Conservation (phyloP, 257 asterid species). For the Petunia axillaris region DNA sequence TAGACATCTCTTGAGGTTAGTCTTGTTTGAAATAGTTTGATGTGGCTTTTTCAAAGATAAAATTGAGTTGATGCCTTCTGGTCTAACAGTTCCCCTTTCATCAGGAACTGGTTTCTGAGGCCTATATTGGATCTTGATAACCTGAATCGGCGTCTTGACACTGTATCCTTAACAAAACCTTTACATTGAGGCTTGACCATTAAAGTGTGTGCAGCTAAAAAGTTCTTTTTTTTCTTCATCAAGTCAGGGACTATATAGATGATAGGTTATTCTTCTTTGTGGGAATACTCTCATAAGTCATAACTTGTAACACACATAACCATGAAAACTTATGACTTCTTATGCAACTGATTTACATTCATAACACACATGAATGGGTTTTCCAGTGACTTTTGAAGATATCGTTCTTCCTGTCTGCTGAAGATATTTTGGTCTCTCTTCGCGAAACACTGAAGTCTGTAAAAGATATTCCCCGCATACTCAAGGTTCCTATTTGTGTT, state of each 20-base stretch:
- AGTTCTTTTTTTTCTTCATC: neutral
- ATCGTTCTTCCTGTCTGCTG: conserved; percentile 84
- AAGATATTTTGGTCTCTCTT: conserved; percentile 75
- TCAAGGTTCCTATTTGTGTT: conserved; percentile 64
- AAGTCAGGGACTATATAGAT: neutral
- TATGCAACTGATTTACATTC: conserved; percentile 18
- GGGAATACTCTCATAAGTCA: conserved; percentile 9
- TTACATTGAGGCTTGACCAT: conserved; percentile 17
- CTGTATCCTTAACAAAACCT: conserved; percentile 71
- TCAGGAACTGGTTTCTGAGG: conserved; percentile 97
- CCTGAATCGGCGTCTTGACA: conserved; percentile 81
- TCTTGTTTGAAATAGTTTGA: conserved; percentile 27
- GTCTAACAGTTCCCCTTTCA: conserved; percentile 37
- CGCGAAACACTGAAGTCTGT: conserved; percentile 91
- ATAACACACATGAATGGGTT: neutral
- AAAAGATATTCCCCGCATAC: conserved; percentile 85
- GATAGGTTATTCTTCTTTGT: neutral
- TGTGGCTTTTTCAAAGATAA: conserved; percentile 27
- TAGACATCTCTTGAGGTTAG: conserved; percentile 86
- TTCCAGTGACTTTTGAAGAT: conserved; percentile 63
- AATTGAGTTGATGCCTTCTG: conserved; percentile 34
- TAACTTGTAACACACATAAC: conserved; percentile 17
- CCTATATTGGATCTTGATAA: conserved; percentile 86
- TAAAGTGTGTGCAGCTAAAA: neutral
- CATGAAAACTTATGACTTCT: conserved; percentile 6